Evolutionary conservation across 2,329 filamentous ascomycete genomes (phyloP).

Genomic region (Blastomyces gilchristii): DNA sequence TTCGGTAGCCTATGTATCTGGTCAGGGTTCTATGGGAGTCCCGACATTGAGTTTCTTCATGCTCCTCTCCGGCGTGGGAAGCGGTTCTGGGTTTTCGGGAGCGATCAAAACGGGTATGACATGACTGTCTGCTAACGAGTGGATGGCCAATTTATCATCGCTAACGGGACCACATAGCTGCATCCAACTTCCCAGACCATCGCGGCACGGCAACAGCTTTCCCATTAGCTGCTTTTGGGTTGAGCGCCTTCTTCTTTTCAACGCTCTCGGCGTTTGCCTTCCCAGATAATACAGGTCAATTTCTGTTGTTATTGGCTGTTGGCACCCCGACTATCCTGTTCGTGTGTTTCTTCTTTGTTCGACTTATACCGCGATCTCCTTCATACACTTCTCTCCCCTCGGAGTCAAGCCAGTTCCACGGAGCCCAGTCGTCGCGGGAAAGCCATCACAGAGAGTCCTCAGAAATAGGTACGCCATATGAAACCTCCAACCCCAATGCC

Average conservation of each 20-base stretch:
- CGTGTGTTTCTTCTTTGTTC: constrained; percentile 72
- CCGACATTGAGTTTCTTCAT: constrained; percentile 65
- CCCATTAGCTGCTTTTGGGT: constrained; percentile 80
- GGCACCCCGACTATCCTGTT: constrained; percentile 71
- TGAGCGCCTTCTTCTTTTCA: constrained; percentile 96
- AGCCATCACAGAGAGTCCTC: constrained; percentile 21
- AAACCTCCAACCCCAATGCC: constrained; percentile 22
- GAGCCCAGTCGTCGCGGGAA: constrained; percentile 26
- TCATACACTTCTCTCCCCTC: constrained; percentile 35
- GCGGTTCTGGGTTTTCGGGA: constrained; percentile 82
- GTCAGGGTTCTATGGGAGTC: constrained; percentile 47
- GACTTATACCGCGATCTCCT: constrained; percentile 53
- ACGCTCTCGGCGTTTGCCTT: constrained; percentile 65
- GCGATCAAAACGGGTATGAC: constrained; percentile 61
- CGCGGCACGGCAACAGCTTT: constrained; percentile 91
- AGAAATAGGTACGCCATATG: constrained; percentile 31
- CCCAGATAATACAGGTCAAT: constrained; percentile 69
- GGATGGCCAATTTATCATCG: not conserved
- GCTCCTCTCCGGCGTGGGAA: constrained; percentile 76
- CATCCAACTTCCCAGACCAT: constrained; percentile 82
- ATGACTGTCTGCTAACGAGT: not conserved
- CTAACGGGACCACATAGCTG: constrained; percentile 43
- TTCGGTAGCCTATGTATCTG: constrained; percentile 58
- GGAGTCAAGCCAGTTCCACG: constrained; percentile 29
- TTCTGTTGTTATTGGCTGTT: constrained; percentile 67